Evolutionary conservation across 2,329 filamentous ascomycete species (phyloP).

Genomic region (Trichophyton benhamiae): DNA sequence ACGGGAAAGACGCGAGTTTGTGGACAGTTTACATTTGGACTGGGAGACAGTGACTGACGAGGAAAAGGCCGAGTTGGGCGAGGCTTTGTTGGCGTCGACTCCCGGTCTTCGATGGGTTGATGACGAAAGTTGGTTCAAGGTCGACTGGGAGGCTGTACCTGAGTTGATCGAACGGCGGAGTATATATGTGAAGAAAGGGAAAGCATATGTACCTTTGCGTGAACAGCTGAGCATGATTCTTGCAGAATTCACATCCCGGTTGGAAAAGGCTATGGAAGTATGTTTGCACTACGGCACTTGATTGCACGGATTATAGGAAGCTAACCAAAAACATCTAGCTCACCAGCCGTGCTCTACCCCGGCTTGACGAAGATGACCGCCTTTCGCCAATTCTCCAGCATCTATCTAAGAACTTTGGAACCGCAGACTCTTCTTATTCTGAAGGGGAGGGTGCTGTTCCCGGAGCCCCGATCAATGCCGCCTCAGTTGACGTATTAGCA

Average conservation of each 20-base stretch:
- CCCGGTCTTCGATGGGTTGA: conserved; percentile 41
- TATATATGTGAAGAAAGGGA: conserved; percentile 66
- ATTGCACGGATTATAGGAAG: conserved; percentile 9
- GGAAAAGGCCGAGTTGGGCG: conserved; percentile 57
- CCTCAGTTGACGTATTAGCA: conserved; percentile 66
- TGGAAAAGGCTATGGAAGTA: conserved; percentile 77
- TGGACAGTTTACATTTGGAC: conserved; percentile 63
- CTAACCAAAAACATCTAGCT: conserved; percentile 40
- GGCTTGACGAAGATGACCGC: conserved; percentile 91
- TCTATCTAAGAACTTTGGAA: conserved; percentile 90
- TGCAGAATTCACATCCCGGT: conserved; percentile 65
- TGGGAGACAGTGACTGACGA: conserved; percentile 73
- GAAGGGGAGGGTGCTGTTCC: conserved; percentile 51
- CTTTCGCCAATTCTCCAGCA: conserved; percentile 64
- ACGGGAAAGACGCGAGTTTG: conserved; percentile 61
- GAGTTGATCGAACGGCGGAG: conserved; percentile 71
- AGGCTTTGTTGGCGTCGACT: conserved; percentile 50
- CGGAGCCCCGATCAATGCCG: conserved; percentile 63
- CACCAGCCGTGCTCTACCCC: conserved; percentile 78
- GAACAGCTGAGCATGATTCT: conserved; percentile 85
- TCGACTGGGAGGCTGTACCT: conserved; percentile 87
- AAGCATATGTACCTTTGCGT: conserved; percentile 77
- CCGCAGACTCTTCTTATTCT: conserved; percentile 72
- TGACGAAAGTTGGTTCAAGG: conserved; percentile 87
- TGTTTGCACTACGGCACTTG: neutral